phyloP scores from a whole-genome alignment of 345 rosid species.

The Microcos paniculata region DNA sequence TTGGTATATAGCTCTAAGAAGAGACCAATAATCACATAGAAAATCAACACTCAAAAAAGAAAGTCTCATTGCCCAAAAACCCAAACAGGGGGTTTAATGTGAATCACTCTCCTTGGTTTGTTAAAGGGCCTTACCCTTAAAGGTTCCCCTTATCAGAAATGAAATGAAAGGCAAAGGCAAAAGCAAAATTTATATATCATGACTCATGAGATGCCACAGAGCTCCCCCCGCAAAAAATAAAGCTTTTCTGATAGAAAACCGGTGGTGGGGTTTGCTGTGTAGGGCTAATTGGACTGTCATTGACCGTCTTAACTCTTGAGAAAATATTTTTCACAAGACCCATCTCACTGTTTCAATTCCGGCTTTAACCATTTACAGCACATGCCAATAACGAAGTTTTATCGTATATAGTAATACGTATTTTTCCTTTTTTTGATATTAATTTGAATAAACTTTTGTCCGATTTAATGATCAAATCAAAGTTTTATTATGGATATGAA shows the following conservation, averaged over 20 bases:
- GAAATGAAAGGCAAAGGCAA: conserved; percentile 13
- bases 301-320: not conserved
- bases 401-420: no score
- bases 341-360: conserved; percentile 15
- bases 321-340: not conserved
- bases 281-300: conserved; percentile 2
- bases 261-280: conserved; percentile 23
- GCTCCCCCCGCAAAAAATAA: conserved; percentile 13
- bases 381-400: no score
- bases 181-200: not conserved
- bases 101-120: not conserved
- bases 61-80: not conserved
- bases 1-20: no score
- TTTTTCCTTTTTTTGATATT: no score
- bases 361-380: conserved; percentile 10
- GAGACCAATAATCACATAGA: no score
- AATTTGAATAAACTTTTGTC: not conserved
- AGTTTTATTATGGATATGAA: no score
- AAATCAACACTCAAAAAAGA: not conserved
- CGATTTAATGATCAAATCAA: no score
- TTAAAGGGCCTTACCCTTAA: not conserved
- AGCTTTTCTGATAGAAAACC: conserved; percentile 3
- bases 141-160: not conserved
- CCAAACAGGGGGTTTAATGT: not conserved
- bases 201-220: conserved; percentile 17